Evolutionary conservation across 2,329 filamentous ascomycete genomes (phyloP).

Genomic region (Fusarium foetens): DNA sequence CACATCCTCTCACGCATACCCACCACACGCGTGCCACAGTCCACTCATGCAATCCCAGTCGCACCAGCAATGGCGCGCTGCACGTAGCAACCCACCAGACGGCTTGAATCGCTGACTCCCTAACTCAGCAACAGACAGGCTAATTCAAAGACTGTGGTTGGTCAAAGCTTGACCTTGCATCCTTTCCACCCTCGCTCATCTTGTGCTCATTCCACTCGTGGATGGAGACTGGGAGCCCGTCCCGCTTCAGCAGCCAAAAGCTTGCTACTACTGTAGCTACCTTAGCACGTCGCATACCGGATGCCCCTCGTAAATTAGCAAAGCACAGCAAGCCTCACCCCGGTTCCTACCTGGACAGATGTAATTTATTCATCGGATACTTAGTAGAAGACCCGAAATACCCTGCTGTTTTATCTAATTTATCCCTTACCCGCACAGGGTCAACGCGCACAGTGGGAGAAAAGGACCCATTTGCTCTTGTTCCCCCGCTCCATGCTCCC

Average conservation of each 20-base stretch:
- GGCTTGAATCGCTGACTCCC: slow-evolving; percentile 42
- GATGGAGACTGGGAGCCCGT: slow-evolving; percentile 30
- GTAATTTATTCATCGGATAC: not conserved
- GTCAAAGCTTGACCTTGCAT: slow-evolving; percentile 36
- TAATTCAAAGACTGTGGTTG: slow-evolving; percentile 37
- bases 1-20: slow-evolving; percentile 30
- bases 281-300: slow-evolving; percentile 21
- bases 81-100: slow-evolving; percentile 35
- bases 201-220: slow-evolving; percentile 40
- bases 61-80: slow-evolving; percentile 41
- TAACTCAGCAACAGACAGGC: slow-evolving; percentile 45
- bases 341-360: not conserved
- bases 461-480: slow-evolving; percentile 19
- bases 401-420: slow-evolving; percentile 13
- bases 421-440: slow-evolving; percentile 14
- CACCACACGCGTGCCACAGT: slow-evolving; percentile 32
- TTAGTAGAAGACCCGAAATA: slow-evolving; percentile 3
- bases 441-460: slow-evolving; percentile 17
- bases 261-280: slow-evolving; percentile 18
- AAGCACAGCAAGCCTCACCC: slow-evolving; percentile 15
- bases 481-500: slow-evolving; percentile 38
- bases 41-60: slow-evolving; percentile 39
- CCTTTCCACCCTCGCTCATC: slow-evolving; percentile 35
- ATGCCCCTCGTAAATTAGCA: slow-evolving; percentile 16
- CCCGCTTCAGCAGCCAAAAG: slow-evolving; percentile 30